Evolutionary conservation across 106 monocot species (phyloP), one percentile per base, ranked within the genome.

Genomic region (Amphibolis antarctica): DNA sequence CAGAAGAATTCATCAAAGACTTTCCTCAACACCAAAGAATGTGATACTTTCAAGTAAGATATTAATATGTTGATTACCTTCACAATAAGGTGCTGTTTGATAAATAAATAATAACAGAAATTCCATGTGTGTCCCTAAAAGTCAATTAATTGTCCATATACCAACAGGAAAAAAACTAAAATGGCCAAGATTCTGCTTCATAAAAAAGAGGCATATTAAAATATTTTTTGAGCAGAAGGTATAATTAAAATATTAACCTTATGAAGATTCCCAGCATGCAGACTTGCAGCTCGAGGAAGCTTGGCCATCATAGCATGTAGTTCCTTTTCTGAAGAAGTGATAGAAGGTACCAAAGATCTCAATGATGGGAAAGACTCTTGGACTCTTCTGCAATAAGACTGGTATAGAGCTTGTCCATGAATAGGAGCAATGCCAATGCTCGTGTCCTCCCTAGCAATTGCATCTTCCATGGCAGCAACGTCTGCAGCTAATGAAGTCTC

Each of bases 201-300:
- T 36, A 36, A 36, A n/a, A n/a, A n/a, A n/a, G n/a, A n/a, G n/a
- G n/a, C n/a, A n/a, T n/a, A n/a, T n/a, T 0, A 46, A 46, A 46
- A 46, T 46, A 46, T 46, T 46, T 46, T 46, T 10, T 14, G 14
- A 46, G 12, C 48, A 49, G 15, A 49, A 49, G 48, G 3, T 1
- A 3, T 49, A 13, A 56, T 11, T 28, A 56, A 27, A 27, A 36
- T 21, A 55, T 57, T 69, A 67, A 98, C 98, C 68, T 91, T 91
- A 64, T 91, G 90, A 66, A 98, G 85, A 73, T 85, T 98, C 55
- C 91, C 85, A 45, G 98, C 86, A 81, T 91, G 98, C 1, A 78
- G 65, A 67, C 82, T 81, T 56, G 98, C 80, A 67, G 74, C 47
- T 23, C 78, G 79, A 55, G 81, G 87, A 81, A 98, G 98, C 66